Conservation (phyloP, 495 filamentous ascomycete species). For the Friedmanniomyces endolithicus region DNA sequence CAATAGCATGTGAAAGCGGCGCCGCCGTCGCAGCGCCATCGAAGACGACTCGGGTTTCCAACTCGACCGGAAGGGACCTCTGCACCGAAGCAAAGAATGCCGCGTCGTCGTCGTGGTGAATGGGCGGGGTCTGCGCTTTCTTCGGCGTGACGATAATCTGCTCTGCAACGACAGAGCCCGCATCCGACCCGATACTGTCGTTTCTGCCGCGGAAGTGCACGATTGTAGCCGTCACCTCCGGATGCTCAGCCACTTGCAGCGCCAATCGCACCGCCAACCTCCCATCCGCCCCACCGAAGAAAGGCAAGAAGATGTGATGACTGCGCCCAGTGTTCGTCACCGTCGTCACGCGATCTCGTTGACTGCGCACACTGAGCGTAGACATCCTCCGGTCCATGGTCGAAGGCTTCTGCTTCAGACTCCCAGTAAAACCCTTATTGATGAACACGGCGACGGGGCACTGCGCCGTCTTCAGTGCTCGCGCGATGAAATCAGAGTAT, state of each 20-base stretch:
- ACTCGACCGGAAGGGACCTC: conserved; percentile 46
- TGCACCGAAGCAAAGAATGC: conserved; percentile 51
- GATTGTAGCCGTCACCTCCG: conserved; percentile 62
- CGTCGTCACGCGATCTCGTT: conserved; percentile 26
- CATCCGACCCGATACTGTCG: background rate
- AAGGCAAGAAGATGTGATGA: conserved; percentile 81
- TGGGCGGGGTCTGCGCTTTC: background rate
- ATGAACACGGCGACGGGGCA: conserved; percentile 74
- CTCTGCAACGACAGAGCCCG: background rate
- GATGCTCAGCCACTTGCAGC: conserved; percentile 65
- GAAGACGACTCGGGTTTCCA: conserved; percentile 53
- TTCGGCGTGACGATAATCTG: background rate
- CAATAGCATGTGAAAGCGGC: conserved; percentile 22
- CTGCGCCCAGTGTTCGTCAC: conserved; percentile 47
- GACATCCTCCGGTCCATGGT: conserved; percentile 40
- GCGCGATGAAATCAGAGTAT: conserved; percentile 38
- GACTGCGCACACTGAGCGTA: conserved; percentile 45
- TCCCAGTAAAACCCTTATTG: conserved; percentile 56
- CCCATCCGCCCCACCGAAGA: conserved; percentile 77
- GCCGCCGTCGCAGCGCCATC: conserved; percentile 18
- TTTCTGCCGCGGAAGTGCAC: conserved; percentile 39
- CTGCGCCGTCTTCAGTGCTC: conserved; percentile 44
- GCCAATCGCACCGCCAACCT: conserved; percentile 67
- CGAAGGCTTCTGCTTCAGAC: conserved; percentile 28
- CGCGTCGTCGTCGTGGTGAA: conserved; percentile 35